Evolutionary conservation across 2,329 filamentous ascomycete genomes (phyloP).

Genomic region (Cercospora sp.): DNA sequence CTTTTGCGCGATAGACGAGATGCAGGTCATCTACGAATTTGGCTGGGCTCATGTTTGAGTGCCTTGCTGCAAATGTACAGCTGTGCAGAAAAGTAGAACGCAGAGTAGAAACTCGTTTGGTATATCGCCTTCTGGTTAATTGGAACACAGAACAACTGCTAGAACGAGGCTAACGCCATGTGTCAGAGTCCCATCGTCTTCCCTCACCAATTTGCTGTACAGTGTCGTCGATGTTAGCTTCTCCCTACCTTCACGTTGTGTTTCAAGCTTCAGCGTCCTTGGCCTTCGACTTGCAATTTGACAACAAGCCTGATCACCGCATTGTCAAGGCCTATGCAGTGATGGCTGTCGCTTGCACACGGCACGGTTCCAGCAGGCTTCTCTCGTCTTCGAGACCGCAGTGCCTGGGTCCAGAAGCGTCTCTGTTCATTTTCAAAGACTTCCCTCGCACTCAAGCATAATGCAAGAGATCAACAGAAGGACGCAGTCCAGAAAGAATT

Average conservation of each 20-base stretch:
- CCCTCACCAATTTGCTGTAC: background rate
- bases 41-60: constrained; percentile 35
- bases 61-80: background rate
- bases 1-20: constrained; percentile 34
- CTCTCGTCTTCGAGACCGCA: background rate
- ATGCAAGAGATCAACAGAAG: background rate
- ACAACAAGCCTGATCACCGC: background rate
- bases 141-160: background rate
- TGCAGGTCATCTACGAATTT: constrained; percentile 33
- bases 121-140: background rate
- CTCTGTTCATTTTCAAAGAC: background rate
- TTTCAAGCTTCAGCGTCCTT: background rate
- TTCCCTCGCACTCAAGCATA: background rate
- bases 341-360: background rate
- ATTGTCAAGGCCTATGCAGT: background rate
- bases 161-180: background rate
- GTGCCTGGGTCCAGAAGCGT: background rate
- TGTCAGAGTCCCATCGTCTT: background rate
- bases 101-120: background rate
- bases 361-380: background rate
- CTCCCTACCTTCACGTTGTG: background rate
- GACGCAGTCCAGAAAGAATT: background rate
- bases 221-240: background rate
- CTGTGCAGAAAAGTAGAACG: background rate
- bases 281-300: background rate